Evolutionary conservation across 352 stramenopile genomes (phyloP).

Genomic region (Phytophthora crassamura): DNA sequence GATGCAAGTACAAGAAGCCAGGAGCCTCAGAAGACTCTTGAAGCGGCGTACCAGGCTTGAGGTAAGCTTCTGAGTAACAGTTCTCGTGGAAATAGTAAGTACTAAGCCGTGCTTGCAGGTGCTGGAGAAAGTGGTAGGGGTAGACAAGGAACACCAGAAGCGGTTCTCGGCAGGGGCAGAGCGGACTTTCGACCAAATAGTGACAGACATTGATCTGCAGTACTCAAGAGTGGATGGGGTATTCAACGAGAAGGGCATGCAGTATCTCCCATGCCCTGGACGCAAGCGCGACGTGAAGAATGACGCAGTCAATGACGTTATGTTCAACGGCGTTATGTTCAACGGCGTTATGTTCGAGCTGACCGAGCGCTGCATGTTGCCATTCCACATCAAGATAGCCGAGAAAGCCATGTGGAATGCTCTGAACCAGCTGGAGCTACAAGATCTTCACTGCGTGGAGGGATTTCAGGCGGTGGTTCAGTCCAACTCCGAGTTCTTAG

Average conservation of each 20-base stretch:
- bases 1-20: no score
- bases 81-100: no score
- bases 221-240: background rate
- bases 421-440: conserved; percentile 5
- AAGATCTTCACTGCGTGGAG: background rate
- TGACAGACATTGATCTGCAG: no score
- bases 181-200: no score
- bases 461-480: background rate
- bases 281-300: background rate
- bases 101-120: no score
- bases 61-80: no score
- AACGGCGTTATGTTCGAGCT: conserved; percentile 8
- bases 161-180: no score
- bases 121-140: no score
- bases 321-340: no score
- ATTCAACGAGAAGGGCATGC: conserved; percentile 3
- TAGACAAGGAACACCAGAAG: no score
- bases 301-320: background rate
- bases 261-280: conserved; percentile 5
- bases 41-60: no score
- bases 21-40: no score
- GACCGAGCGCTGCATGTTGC: background rate
- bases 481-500: background rate
- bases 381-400: background rate
- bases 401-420: conserved; percentile 9